phyloP scores from a whole-genome alignment of 768 basidiomycete species.

The Agaricus bisporus region DNA sequence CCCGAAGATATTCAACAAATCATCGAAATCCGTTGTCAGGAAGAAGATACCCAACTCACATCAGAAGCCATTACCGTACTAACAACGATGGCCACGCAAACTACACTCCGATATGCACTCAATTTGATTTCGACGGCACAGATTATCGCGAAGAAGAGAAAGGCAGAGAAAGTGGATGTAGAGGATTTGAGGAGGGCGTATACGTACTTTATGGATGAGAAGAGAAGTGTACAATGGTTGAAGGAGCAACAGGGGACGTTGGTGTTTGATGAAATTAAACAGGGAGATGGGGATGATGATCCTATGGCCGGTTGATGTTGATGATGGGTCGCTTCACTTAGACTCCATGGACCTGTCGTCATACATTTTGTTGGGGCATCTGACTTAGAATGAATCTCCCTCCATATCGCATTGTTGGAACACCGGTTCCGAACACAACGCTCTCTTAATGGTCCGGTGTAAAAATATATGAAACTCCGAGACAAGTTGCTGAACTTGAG shows the following conservation, averaged over 20 bases:
- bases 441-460: too few relatives aligned
- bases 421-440: too few relatives aligned
- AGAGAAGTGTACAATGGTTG: slow-evolving; percentile 86
- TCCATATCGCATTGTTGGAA: too few relatives aligned
- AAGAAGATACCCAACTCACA: slow-evolving; percentile 88
- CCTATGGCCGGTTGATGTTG: slow-evolving; percentile 7
- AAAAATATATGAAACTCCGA: too few relatives aligned
- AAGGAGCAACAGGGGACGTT: slow-evolving; percentile 75
- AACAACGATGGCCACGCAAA: slow-evolving; percentile 82
- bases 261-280: slow-evolving; percentile 66
- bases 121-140: slow-evolving; percentile 93
- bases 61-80: slow-evolving; percentile 71
- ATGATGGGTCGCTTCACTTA: not conserved
- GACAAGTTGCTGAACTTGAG: too few relatives aligned
- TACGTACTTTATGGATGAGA: slow-evolving; percentile 89
- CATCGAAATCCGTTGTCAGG: slow-evolving; percentile 89
- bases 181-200: slow-evolving; percentile 84
- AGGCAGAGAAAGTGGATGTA: slow-evolving; percentile 73
- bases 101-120: slow-evolving; percentile 89
- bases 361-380: too few relatives aligned
- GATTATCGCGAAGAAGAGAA: slow-evolving; percentile 79
- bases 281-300: slow-evolving; percentile 26
- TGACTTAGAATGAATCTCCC: too few relatives aligned
- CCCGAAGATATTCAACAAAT: slow-evolving; percentile 87
- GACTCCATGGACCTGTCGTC: not conserved